Base-by-base conservation (phyloP, 306 rosid genomes). In the Castanopsis chinensis region DNA sequence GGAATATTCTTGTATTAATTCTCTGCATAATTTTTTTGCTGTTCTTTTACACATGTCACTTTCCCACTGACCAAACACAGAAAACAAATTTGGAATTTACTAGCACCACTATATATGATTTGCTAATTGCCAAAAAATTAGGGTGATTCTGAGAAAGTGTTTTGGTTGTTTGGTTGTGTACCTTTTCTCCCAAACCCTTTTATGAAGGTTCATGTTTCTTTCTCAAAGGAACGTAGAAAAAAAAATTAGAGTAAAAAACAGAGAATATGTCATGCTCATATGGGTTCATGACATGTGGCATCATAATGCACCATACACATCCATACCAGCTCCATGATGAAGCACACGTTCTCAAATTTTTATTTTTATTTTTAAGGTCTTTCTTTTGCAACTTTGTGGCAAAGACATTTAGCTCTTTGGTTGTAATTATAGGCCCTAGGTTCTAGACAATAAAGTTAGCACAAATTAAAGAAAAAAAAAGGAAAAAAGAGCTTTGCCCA, bases 121-220 rank as follows among this genome's bases (percentile, higher is more conserved):
- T 67, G 17, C 72, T 18, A 67, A 67, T 67, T 67, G 72, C 72
- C 52, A 33, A 67, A 33, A 18, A 5, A 8, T 28, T 54, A 70
- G 58, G 18, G 76, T 53, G 27, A 56, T 56, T 56, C 49, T 6
- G 17, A 54, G 37, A 76, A 77, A 73, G 78, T 69, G 70, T 35
- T 43, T 8, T 13, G 35, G 60, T 82, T 59, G 52, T 25, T 45
- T 11, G 49, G 35, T 41, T 6, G 32, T 17, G 35, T 25, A 19
- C 77, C 77, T 25, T 17, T 79, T 75, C 45, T 73, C 57, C 54
- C 35, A 49, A 51, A 17, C 32, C 83, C 76, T 53, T 73, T 53
- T 21, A n/a, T 17, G 88, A 87, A 91, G 85, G 80, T 81, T 82
- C 58, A 5, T 58, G 84, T 68, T 51, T 76, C 85, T 73, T 84